Percentiles rank a stretch among this genome's conserved stretches.
Evolutionary conservation across 257 asterid species (phyloP).

Genomic region (Capsicum rhomboideum): DNA sequence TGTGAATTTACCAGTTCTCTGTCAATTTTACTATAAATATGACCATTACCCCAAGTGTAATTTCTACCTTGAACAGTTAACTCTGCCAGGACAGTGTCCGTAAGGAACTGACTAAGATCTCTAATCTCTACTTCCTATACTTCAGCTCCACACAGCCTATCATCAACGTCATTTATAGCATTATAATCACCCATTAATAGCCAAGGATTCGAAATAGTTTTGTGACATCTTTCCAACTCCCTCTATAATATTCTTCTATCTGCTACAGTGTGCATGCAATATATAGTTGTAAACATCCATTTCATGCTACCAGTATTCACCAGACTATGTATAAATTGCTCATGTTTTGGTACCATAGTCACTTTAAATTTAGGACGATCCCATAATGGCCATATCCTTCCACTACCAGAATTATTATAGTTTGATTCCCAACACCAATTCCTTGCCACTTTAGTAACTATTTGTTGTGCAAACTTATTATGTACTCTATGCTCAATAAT

Average conservation of each 20-base stretch:
- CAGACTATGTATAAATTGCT: no score
- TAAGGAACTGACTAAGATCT: background rate
- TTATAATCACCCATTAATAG: background rate
- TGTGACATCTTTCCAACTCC: background rate
- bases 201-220: background rate
- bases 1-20: background rate
- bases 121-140: background rate
- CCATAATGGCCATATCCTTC: no score
- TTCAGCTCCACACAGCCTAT: background rate
- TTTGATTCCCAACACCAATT: no score
- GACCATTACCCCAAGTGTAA: background rate
- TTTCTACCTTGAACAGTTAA: background rate
- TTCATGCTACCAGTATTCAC: no score
- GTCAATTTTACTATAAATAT: background rate
- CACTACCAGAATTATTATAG: no score
- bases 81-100: background rate
- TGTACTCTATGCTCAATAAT: no score
- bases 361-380: no score
- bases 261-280: background rate
- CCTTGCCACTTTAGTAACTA: no score
- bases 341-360: no score
- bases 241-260: background rate
- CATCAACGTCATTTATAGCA: background rate
- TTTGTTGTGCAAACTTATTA: no score
- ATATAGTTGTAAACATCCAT: background rate